Conservation (phyloP, 495 filamentous ascomycete genomes). For the Lasiosphaeris hirsuta region DNA sequence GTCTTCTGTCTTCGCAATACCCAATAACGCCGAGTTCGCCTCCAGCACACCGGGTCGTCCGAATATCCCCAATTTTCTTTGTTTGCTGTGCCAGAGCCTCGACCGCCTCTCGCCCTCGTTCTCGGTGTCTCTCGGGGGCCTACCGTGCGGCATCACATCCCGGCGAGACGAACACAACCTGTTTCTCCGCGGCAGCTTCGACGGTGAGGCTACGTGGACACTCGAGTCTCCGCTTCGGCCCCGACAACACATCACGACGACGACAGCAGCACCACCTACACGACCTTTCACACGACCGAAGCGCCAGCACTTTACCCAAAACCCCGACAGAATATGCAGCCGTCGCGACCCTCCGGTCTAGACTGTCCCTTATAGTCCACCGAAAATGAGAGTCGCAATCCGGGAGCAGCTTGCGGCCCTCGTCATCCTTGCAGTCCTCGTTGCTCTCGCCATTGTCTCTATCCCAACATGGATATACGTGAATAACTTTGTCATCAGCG, state of each 20-base stretch:
- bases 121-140: too few relatives aligned
- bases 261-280: not conserved
- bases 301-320: not conserved
- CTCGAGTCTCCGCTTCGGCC: not conserved
- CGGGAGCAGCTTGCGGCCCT: conserved; percentile 76
- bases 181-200: too few relatives aligned
- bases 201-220: too few relatives aligned
- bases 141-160: too few relatives aligned
- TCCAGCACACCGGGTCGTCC: too few relatives aligned
- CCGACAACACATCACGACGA: not conserved
- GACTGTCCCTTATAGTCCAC: conserved; percentile 33
- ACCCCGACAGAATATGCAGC: conserved; percentile 24
- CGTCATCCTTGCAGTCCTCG: conserved; percentile 64
- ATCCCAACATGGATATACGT: conserved; percentile 65
- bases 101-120: too few relatives aligned
- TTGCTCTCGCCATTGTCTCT: conserved; percentile 56
- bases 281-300: not conserved
- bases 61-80: too few relatives aligned
- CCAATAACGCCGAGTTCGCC: too few relatives aligned
- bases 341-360: conserved; percentile 13
- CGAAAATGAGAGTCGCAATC: conserved; percentile 77
- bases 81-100: too few relatives aligned
- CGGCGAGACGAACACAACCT: too few relatives aligned
- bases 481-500: conserved; percentile 65
- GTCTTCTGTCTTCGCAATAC: too few relatives aligned